phyloP scores from a whole-genome alignment of 495 filamentous ascomycete species.

The Lasiosphaeris hirsuta region DNA sequence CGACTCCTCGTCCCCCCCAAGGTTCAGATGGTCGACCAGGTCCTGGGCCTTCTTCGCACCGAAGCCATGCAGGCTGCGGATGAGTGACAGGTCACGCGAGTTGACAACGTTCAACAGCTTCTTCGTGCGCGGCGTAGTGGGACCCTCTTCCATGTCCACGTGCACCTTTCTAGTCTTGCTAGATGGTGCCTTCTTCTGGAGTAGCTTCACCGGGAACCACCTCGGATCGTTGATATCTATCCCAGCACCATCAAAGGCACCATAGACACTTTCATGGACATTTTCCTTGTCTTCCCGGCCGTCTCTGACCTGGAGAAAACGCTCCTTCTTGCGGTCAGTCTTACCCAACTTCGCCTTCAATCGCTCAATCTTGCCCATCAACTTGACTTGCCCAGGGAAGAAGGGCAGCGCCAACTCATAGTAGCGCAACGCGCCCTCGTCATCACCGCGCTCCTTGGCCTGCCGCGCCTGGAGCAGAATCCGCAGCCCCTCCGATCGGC shows the following conservation, averaged over 20 bases:
- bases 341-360: conserved; percentile 57
- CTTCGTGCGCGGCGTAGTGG: conserved; percentile 58
- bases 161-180: conserved; percentile 12
- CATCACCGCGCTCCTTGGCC: conserved; percentile 77
- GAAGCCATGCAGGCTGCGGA: conserved; percentile 68
- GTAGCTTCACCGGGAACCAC: too few species aligned
- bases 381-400: conserved; percentile 83
- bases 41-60: conserved; percentile 64
- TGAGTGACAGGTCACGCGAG: conserved; percentile 67
- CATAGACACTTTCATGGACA: too few species aligned
- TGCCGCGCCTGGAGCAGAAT: conserved; percentile 89
- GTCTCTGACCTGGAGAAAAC: not conserved
- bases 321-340: not conserved
- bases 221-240: conserved; percentile 49
- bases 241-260: conserved; percentile 34
- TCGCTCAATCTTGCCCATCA: conserved; percentile 70
- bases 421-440: conserved; percentile 74
- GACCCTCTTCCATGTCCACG: conserved; percentile 17
- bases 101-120: conserved; percentile 83
- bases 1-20: conserved; percentile 41
- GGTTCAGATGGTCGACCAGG: conserved; percentile 55
- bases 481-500: conserved; percentile 73
- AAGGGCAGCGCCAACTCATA: conserved; percentile 79
- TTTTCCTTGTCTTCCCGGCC: not conserved
- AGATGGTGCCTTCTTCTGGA: conserved; percentile 20